These are phyloP conservation scores for Rhodotorula graminis DNA, from an alignment of 768 basidiomycete species.

Conservation along the genomic window DNA sequence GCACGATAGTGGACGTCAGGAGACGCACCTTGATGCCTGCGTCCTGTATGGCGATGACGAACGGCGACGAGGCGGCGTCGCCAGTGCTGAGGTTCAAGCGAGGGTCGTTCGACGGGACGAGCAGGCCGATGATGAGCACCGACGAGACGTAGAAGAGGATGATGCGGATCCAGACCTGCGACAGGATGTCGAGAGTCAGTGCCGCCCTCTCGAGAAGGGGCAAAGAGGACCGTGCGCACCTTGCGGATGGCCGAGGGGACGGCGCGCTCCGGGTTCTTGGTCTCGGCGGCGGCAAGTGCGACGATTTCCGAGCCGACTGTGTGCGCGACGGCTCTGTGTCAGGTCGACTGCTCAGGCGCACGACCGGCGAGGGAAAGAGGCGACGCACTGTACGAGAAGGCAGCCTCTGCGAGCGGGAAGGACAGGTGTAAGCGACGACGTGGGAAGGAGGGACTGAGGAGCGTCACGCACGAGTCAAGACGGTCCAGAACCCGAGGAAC, in stretches of 20 bases:
- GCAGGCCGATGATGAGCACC: constrained; percentile 46
- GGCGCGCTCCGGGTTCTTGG: constrained; percentile 53
- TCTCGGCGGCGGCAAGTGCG: constrained; percentile 50
- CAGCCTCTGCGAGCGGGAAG: not conserved
- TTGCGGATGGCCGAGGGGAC: constrained; percentile 63
- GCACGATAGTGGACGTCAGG: not conserved
- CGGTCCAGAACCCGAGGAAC: constrained; percentile 68
- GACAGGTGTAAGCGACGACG: not conserved
- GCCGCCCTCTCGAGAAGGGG: too few relatives aligned
- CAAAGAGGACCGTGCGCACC: not conserved
- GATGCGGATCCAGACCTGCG: constrained; percentile 63
- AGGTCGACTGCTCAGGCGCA: not conserved
- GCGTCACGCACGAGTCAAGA: constrained; percentile 49
- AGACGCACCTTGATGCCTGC: constrained; percentile 44
- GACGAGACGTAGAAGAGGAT: constrained; percentile 56
- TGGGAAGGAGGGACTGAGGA: too few relatives aligned
- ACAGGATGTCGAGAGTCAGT: not conserved
- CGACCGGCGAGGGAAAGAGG: not conserved
- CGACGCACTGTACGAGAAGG: constrained; percentile 52
- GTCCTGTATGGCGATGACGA: constrained; percentile 44
- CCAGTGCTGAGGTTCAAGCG: constrained; percentile 2
- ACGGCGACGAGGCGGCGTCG: constrained; percentile 14
- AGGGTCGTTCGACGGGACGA: constrained; percentile 44
- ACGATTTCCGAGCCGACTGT: constrained; percentile 42
- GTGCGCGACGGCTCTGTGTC: too few relatives aligned